Evolutionary conservation across 768 basidiomycete species (phyloP).

Genomic region (Suillus decipiens): DNA sequence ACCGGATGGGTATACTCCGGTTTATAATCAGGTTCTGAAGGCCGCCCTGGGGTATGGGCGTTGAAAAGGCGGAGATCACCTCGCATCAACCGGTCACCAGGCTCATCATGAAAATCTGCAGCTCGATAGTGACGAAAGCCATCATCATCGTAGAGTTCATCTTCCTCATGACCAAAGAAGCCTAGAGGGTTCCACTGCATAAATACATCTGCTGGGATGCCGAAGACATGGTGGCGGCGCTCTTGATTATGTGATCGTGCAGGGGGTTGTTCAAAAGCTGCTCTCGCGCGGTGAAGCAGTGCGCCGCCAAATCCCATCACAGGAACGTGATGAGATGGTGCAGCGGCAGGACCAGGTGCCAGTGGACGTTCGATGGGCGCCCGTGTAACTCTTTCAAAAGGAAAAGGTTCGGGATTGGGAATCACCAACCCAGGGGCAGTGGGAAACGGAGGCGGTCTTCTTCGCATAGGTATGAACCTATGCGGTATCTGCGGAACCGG

Average conservation of each 20-base stretch:
- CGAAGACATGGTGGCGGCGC: constrained; percentile 21
- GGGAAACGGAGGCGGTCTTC: constrained; percentile 33
- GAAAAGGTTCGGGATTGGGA: constrained; percentile 51
- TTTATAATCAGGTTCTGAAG: constrained; percentile 47
- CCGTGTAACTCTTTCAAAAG: constrained; percentile 42
- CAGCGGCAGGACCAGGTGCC: constrained; percentile 35
- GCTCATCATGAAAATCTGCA: constrained; percentile 6
- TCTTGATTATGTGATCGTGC: constrained; percentile 7
- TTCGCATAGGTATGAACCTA: constrained; percentile 41
- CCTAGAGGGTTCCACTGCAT: constrained; percentile 34
- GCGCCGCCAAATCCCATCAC: constrained; percentile 68
- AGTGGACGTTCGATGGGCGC: constrained; percentile 26
- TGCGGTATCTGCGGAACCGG: constrained; percentile 55
- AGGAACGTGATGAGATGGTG: constrained; percentile 59
- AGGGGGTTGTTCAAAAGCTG: constrained; percentile 14
- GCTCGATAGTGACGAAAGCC: constrained; percentile 18
- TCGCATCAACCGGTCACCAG: constrained; percentile 3
- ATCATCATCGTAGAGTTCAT: constrained; percentile 19
- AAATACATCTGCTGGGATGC: constrained; percentile 28
- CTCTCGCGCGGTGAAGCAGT: constrained; percentile 46
- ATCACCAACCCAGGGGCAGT: constrained; percentile 46
- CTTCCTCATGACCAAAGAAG: constrained; percentile 17
- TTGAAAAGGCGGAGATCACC: constrained; percentile 5
- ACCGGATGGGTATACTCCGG: constrained; percentile 66
- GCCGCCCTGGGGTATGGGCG: constrained; percentile 3